phyloP scores from a whole-genome alignment of 2,329 filamentous ascomycete species.

The Aspergillus bombycis region DNA sequence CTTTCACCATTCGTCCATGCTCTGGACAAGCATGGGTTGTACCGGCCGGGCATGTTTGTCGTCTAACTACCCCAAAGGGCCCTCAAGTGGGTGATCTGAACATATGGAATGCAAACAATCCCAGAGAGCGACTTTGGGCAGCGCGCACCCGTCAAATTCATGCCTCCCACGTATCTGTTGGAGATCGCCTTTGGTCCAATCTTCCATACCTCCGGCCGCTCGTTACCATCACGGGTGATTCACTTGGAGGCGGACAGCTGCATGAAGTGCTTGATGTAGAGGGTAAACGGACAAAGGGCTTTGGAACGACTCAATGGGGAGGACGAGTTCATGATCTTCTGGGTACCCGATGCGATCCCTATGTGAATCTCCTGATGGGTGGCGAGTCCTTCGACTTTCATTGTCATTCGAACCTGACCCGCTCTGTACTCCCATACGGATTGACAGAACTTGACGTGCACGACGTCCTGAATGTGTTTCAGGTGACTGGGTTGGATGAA shows the following conservation, averaged over 20 bases:
- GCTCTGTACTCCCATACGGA: slow-evolving; percentile 70
- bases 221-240: slow-evolving; percentile 70
- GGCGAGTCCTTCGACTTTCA: slow-evolving; percentile 77
- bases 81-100: slow-evolving; percentile 85
- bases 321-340: slow-evolving; percentile 76
- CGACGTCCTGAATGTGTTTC: slow-evolving; percentile 84
- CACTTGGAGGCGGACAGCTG: slow-evolving; percentile 52
- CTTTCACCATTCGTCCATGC: slow-evolving; percentile 71
- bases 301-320: slow-evolving; percentile 56
- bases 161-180: slow-evolving; percentile 70
- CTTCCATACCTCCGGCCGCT: slow-evolving; percentile 77
- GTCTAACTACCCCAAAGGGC: slow-evolving; percentile 74
- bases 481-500: slow-evolving; percentile 76
- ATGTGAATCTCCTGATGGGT: slow-evolving; percentile 74
- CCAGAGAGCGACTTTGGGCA: slow-evolving; percentile 82
- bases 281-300: slow-evolving; percentile 37
- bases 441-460: slow-evolving; percentile 76
- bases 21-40: slow-evolving; percentile 75
- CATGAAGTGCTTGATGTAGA: slow-evolving; percentile 40
- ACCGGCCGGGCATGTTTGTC: slow-evolving; percentile 67
- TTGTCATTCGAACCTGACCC: slow-evolving; percentile 79
- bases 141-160: slow-evolving; percentile 77
- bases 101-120: slow-evolving; percentile 76
- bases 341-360: slow-evolving; percentile 82
- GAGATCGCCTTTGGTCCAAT: slow-evolving; percentile 76